Evolutionary conservation across 2,329 filamentous ascomycete species (phyloP).

Genomic region (Cladosporium phlei): DNA sequence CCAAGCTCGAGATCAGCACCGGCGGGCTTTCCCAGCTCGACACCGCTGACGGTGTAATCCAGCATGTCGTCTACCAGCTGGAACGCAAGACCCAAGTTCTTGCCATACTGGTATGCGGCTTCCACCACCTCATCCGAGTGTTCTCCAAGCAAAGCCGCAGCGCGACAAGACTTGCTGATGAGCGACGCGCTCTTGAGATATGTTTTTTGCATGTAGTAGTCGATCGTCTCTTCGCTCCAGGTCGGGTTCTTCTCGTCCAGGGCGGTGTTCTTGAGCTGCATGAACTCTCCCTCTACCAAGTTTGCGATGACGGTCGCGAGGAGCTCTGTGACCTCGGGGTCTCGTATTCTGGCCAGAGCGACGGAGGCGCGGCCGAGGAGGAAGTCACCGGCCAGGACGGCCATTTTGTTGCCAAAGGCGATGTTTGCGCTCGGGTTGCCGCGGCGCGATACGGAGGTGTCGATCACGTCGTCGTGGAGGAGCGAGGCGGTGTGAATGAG

Average conservation of each 20-base stretch:
- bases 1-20: slow-evolving; percentile 91
- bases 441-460: slow-evolving; percentile 80
- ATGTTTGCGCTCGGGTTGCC: slow-evolving; percentile 84
- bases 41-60: slow-evolving; percentile 83
- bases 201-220: slow-evolving; percentile 96
- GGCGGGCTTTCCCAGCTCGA: slow-evolving; percentile 87
- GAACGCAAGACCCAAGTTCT: slow-evolving; percentile 90
- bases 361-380: slow-evolving; percentile 89
- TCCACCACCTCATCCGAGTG: slow-evolving; percentile 75
- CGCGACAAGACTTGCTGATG: slow-evolving; percentile 93
- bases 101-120: slow-evolving; percentile 85
- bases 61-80: slow-evolving; percentile 97
- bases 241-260: slow-evolving; percentile 76
- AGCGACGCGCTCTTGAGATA: slow-evolving; percentile 95
- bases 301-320: slow-evolving; percentile 96
- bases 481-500: slow-evolving; percentile 95
- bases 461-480: slow-evolving; percentile 96
- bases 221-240: slow-evolving; percentile 83
- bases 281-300: slow-evolving; percentile 96
- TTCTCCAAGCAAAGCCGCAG: slow-evolving; percentile 78
- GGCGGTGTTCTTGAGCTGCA: slow-evolving; percentile 97
- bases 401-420: slow-evolving; percentile 99
- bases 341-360: slow-evolving; percentile 79
- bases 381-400: slow-evolving; percentile 95
- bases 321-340: slow-evolving; percentile 91